These are phyloP conservation scores for Penstemon davidsonii DNA, from an alignment of 257 asterid genomes.

Conservation along the genomic window DNA sequence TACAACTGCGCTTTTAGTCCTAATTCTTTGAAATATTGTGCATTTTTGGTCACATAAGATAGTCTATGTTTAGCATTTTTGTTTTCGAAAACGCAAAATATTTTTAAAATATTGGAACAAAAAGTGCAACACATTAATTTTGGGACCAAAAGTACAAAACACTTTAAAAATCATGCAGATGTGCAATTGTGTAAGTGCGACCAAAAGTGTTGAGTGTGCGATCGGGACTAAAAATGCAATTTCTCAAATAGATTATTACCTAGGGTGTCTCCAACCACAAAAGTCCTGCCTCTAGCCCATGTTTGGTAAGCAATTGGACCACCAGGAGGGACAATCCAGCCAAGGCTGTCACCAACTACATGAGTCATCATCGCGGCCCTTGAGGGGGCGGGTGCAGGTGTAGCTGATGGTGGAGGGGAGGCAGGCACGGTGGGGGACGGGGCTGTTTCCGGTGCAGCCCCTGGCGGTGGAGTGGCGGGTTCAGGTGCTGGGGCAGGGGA, in stretches of 20 bases:
- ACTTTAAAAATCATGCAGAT: too few species aligned
- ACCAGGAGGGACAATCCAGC: constrained; percentile 63
- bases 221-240: too few species aligned
- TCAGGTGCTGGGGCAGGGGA: constrained; percentile 32
- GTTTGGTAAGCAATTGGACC: constrained; percentile 50
- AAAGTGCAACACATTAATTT: too few species aligned
- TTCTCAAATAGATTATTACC: constrained; percentile 25
- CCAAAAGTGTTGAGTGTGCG: too few species aligned
- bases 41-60: too few species aligned
- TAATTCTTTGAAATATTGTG: too few species aligned
- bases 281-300: constrained; percentile 54
- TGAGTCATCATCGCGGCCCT: constrained; percentile 33
- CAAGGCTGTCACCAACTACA: constrained; percentile 59
- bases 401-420: constrained; percentile 27
- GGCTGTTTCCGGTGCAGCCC: constrained; percentile 15
- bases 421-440: constrained; percentile 21
- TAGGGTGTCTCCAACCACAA: constrained; percentile 61
- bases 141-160: too few species aligned
- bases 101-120: too few species aligned
- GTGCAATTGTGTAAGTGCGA: too few species aligned
- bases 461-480: constrained; percentile 31
- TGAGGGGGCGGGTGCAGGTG: constrained; percentile 47
- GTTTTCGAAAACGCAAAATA: too few species aligned
- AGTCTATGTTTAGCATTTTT: too few species aligned
- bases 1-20: too few species aligned